These are phyloP conservation scores for Gleditsia sinensis DNA, from an alignment of 306 rosid genomes.

Conservation along the genomic window DNA sequence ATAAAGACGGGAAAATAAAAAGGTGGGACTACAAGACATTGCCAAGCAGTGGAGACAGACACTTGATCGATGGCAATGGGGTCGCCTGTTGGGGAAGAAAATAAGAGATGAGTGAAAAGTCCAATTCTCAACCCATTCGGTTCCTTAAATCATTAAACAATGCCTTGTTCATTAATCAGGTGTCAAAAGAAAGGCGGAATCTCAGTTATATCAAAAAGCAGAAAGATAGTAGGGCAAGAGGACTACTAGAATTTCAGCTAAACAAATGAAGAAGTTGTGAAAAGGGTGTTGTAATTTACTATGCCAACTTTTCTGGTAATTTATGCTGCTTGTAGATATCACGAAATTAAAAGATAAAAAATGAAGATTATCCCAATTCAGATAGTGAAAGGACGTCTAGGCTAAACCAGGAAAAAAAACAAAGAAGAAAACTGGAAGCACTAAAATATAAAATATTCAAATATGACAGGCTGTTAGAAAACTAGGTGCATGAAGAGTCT, in stretches of 20 bases:
- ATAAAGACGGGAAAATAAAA: not conserved
- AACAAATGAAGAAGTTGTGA: constrained; percentile 16
- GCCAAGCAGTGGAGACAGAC: not conserved
- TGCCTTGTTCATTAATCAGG: not conserved
- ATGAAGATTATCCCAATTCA: constrained; percentile 7
- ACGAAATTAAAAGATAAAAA: not conserved
- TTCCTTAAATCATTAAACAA: not conserved
- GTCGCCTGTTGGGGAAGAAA: not conserved
- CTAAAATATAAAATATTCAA: constrained; percentile 10
- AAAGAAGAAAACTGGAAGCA: not conserved
- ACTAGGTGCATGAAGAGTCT: not conserved
- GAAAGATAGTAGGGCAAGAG: constrained; percentile 9
- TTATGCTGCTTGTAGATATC: constrained; percentile 7
- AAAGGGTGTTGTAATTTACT: constrained; percentile 17
- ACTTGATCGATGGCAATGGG: not conserved
- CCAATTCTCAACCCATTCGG: constrained; percentile 5
- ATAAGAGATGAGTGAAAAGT: not conserved
- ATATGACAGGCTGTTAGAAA: constrained; percentile 1
- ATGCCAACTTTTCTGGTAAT: not conserved
- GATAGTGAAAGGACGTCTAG: not conserved
- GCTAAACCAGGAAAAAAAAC: not conserved
- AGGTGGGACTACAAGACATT: constrained; percentile 6
- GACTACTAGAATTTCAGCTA: constrained; percentile 3
- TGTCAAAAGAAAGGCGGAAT: constrained; percentile 17
- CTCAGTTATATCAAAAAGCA: constrained; percentile 16